Evolutionary conservation across 2,329 filamentous ascomycete genomes (phyloP), one percentile per base, ranked within the genome.

Genomic region (Colletotrichum sp.): DNA sequence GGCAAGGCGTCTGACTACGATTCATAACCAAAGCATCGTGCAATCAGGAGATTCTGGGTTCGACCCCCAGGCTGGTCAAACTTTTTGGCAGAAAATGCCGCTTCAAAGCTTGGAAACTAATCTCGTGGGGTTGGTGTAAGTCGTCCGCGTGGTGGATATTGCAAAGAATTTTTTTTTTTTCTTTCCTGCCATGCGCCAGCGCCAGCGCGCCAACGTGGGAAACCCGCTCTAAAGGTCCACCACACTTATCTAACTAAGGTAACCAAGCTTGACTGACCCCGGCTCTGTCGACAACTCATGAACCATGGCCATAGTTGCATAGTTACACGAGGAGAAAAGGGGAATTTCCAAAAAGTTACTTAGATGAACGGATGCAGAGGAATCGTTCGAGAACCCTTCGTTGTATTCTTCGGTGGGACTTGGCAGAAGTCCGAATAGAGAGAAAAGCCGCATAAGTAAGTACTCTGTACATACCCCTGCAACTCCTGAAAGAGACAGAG

Each of bases 1-100:
- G 84, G 80, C 84, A 86, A 85, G 84, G 84, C 84, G 84, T 85
- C 83, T 86, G 84, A 86, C 84, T 85, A 85, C 84, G 83, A 85
- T 24, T 30, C 15, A 16, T 18, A 18, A 5, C 30, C 16, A 13
- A 12, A 34, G 21, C 2, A 36, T 73, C 32, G 57, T 63, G 65
- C 5, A 64, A 76, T 73, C 73, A 76, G 73, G 73, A 76, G 73
- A 76, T 73, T 76, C 73, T 76, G 73, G 73, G 73, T 76, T 76
- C 73, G 69, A 76, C 73, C 73, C 73, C 73, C 73, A 76, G 73
- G 73, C 73, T 76, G 73, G 73, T 76, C 73, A 28, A 32, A 32
- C 24, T 59, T 24, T 30, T 57, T 24, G 39, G 36, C 39, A n/a
- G 39, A 49, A n/a, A 49, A 30, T 63, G 55, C 21, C 8, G 21